Base-by-base conservation (phyloP, 805 yeast genomes). In the Kuraishia ogatae region DNA sequence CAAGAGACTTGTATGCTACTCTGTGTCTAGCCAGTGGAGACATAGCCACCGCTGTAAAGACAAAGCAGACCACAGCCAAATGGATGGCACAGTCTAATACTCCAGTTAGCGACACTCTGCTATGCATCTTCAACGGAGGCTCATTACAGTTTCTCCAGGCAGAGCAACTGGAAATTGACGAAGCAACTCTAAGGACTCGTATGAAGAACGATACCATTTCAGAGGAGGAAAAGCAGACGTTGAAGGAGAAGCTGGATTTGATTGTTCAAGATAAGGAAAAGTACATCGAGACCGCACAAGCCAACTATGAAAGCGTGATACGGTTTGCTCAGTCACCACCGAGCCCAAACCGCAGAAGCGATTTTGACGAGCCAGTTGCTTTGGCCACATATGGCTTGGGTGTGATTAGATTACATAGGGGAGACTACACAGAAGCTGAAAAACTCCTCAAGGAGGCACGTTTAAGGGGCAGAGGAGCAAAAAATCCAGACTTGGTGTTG, bases 381-480 rank as follows among this genome's bases (percentile, higher is more conserved):
- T 74, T 92, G 65, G 83, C 96, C 0, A 82, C 90, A 0, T 92
- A 87, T 64, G 96, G 97, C 0, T 73, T 89, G 48, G 98, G 97
- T 1, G 96, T 91, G 4, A 77, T 89, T 11, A 77, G 80, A 50
- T 69, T 85, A n/a, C 89, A 88, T 61, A 64, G 74, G 50, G 80
- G 84, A 0, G 71, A 83, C 11, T 73, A 79, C 55, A 77, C 74
- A 1, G 70, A 76, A 54, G 91, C 96, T 0, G 82, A 80, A 59
- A 73, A 82, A 48, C 71, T 80, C 26, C 71, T 92, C 51, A 72
- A 84, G 6, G 91, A 87, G 64, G 83, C 96, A 0, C 77, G 89
- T 39, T 75, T 82, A 24, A 74, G 90, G 57, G 91, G 96, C 0
- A 77, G 78, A 60, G 85, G 84, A 17, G 76, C 85, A 56, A 85